These are phyloP conservation scores for Acer negundo DNA, from an alignment of 345 rosid genomes.

Conservation along the genomic window DNA sequence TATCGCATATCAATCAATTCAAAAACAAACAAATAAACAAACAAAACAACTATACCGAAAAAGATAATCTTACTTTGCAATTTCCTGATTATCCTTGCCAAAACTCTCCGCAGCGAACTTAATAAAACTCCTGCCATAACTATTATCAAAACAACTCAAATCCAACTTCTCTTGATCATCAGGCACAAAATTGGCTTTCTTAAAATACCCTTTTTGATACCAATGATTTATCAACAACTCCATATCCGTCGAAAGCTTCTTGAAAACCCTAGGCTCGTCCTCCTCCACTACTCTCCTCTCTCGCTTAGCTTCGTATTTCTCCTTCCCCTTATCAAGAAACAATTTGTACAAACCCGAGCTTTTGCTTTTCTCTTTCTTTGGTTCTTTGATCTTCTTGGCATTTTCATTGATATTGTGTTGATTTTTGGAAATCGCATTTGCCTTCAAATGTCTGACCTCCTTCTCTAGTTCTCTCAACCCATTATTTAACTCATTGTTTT, in stretches of 20 bases:
- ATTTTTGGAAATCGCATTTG: constrained; percentile 18
- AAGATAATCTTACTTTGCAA: constrained; percentile 58
- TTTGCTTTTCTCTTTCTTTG: constrained; percentile 20
- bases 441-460: constrained; percentile 39
- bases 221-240: constrained; percentile 54
- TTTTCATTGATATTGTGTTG: constrained; percentile 12
- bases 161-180: constrained; percentile 35
- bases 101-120: constrained; percentile 57
- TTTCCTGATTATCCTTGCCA: constrained; percentile 72
- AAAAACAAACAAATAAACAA: background rate
- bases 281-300: constrained; percentile 11
- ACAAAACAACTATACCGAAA: background rate
- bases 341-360: constrained; percentile 26
- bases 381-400: constrained; percentile 5
- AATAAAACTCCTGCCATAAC: constrained; percentile 59
- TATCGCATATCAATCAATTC: background rate
- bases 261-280: constrained; percentile 27
- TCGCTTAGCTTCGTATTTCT: constrained; percentile 10
- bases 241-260: constrained; percentile 59
- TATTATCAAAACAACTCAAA: constrained; percentile 49
- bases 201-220: constrained; percentile 61
- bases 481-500: constrained; percentile 30
- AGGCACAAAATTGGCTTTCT: constrained; percentile 59
- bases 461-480: constrained; percentile 47
- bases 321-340: constrained; percentile 19